Base-by-base conservation (phyloP, 2,329 filamentous ascomycete species). In the Tolypocladium inflatum region DNA sequence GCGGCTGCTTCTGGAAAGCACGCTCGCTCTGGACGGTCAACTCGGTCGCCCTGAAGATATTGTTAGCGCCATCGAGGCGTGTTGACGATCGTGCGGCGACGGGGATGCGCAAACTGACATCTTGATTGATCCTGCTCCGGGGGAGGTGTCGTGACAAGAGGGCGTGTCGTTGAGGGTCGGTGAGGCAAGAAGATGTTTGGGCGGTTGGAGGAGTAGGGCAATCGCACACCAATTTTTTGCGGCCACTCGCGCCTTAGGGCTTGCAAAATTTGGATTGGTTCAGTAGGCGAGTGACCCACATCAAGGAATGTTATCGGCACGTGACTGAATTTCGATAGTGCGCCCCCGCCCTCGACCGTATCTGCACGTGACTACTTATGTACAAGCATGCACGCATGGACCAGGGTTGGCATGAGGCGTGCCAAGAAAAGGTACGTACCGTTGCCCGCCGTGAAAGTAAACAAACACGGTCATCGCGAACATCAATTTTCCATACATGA, bases 1-100 rank as follows among this genome's bases (percentile, higher is more conserved):
- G 94, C 79, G 94, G 94, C 87, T 99, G 93, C 89, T 99, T 99
- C 83, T 97, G 94, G 90, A 90, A 99, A 86, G 94, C 94, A 84
- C 94, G 93, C 89, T 99, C 94, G 78, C 91, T 95, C 88, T 99
- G 94, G 81, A 99, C 94, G 79, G 91, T 96, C 83, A 97, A 86
- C 85, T 96, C 91, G 86, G 91, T 96, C 78, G 91, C 91, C 91
- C 96, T 96, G 79, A 86, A 63, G 17, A 13, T 61, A 63, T 66
- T 63, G 69, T 73, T 67, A 73, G 70, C 64, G 64, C 64, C 59
- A 56, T 58, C 61, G 59, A 60, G 53, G 23, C 51, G 55, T 50
- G 59, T 58, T 63, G 62, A 59, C 61, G 54, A 53, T 60, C 61
- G 60, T 57, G 37, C 42, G 54, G 60, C 57, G 57, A 54, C 58